phyloP scores from a whole-genome alignment of 2,329 filamentous ascomycete genomes.

The Aspergillus japonicus region DNA sequence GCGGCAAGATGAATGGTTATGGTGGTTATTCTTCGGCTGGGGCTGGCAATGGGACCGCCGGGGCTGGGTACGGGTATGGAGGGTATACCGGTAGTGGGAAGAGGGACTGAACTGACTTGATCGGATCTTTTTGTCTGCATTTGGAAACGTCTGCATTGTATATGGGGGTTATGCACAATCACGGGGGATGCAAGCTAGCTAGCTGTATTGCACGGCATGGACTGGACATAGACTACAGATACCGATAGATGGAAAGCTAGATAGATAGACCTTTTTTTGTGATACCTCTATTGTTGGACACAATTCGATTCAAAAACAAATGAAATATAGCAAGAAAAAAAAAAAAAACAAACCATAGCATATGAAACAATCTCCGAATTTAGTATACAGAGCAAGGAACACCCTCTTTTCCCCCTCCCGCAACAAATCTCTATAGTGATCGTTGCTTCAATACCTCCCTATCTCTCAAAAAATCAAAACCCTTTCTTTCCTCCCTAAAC shows the following conservation, averaged over 20 bases:
- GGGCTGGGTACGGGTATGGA: constrained; percentile 35
- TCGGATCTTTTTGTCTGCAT: neutral
- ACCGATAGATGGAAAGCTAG: neutral
- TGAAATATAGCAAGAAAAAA: neutral
- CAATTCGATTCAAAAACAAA: neutral
- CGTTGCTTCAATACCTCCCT: too few relatives aligned
- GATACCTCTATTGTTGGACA: neutral
- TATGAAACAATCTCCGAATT: neutral
- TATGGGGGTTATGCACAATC: neutral
- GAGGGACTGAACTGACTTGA: constrained; percentile 35
- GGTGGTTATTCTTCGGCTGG: constrained; percentile 48
- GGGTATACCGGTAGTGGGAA: constrained; percentile 40
- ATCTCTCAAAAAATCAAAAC: too few relatives aligned
- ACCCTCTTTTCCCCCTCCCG: neutral
- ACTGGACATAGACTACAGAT: neutral
- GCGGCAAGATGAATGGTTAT: constrained; percentile 55
- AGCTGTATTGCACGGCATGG: neutral
- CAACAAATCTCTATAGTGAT: too few relatives aligned
- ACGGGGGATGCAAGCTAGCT: neutral
- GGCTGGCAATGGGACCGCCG: constrained; percentile 28
- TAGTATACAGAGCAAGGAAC: neutral
- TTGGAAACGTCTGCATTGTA: constrained; percentile 5
- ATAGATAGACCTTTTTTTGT: neutral
- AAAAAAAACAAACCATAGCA: neutral
- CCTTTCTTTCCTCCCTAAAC: too few relatives aligned